Base-by-base conservation (phyloP, 169 alveolate genomes). In the Blepharisma undulans region DNA sequence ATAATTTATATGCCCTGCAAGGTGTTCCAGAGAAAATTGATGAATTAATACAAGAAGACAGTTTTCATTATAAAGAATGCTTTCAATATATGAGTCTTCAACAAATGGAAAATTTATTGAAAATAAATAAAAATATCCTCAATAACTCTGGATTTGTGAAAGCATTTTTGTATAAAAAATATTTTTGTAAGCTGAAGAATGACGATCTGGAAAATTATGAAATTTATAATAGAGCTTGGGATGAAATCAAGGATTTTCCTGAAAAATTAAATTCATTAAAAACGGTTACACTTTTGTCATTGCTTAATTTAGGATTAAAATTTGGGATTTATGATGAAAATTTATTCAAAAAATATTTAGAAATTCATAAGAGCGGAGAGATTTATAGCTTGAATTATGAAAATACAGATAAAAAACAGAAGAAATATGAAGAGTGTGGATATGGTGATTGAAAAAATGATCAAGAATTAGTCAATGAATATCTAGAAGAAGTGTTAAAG, bases 331-430 rank as follows among this genome's bases (percentile, higher is more conserved):
- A 74, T 29, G 80, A 74, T 25, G 80, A 74, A 74, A 22, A 74
- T 22, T 74, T 74, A 22, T 74, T 74, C 18, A 25, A 14, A 12
- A 8, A 72, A 2, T 87, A 87, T 87, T 85, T 91, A 22, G 80
- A 91, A 34, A 76, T 36, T 34, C 82, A 78, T 92, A 82, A 90
- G 79, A 34, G 48, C 6, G 25, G 84, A 2, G 33, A 84, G 29
- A 88, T 74, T 74, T 74, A 30, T 79, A 30, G 61, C 34, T 27
- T 4, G 7, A 30, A 27, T 30, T 22, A 79, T 4, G 36, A 22
- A 27, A 22, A 25, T 6, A 79, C 12, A 25, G 87, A 79, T 4
- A 79, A 32, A 21, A 21, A 29, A 25, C 7, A 12, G 32, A 5
- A 10, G 1, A 32, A 27, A 22, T 74, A 74, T 25, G 36, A 74